Evolutionary conservation across 192 early-diverging fungal genomes (phyloP), one percentile per base, ranked within the genome.

Genomic region (Dissophora ornata): DNA sequence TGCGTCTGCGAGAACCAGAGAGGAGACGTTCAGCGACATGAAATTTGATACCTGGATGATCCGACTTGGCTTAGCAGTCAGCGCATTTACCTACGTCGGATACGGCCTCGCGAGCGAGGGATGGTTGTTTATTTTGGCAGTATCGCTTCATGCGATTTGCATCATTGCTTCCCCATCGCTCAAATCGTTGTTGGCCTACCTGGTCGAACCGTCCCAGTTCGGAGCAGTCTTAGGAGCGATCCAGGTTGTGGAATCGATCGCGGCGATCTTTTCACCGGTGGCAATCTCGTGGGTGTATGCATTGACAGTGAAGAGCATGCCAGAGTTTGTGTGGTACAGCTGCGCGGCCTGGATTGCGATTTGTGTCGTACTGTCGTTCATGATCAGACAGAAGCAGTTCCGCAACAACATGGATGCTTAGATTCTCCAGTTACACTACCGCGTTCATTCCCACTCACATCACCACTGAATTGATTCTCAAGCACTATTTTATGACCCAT

Each of bases 141-240:
- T 56, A 1, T 54, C 64, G 16, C 45, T 79, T 4, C 82, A 80
- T 21, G 47, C 83, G 9, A 30, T 81, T 4, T 42, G 60, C 1
- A 62, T 70, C 33, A 70, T 84, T 9, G 46, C 80, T n/a, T 30
- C 32, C 19, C 81, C 86, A 4, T 83, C 81, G 0, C 44, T 82
- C 10, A 83, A 75, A n/a, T 80, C 84, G 0, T 29, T 88, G 3
- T 32, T 84, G 15, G 86, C 81, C 16, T 70, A 71, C 24, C 41
- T 83, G 24, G 84, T 88, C 1, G 54, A 68, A 19, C 77, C 84
- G 12, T 64, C 67, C 15, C 67, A 88, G 62, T 65, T 83, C 18
- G 86, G 86, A 4, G 71, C 85, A 25, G 58, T 83, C 18, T 55
- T 88, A 25, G 86, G 86, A 0, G 84, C 86, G 2, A 22, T 86